Evolutionary conservation across 1,284 basidiomycete genomes (phyloP).

Genomic region (Inonotus hispidus): DNA sequence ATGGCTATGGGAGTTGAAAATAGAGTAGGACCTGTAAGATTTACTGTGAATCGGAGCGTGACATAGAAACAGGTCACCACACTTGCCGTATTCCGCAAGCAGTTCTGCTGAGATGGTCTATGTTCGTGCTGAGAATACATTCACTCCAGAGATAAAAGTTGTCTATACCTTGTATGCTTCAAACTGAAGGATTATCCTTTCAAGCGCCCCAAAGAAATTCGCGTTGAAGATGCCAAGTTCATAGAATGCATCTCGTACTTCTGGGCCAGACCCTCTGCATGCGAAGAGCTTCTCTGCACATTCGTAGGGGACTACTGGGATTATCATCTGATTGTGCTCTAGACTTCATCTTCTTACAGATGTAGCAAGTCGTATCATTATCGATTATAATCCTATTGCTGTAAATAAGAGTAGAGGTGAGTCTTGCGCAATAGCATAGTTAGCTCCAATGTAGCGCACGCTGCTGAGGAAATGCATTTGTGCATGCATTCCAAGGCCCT

Average conservation of each 20-base stretch:
- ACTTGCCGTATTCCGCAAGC: neutral
- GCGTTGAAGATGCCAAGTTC: neutral
- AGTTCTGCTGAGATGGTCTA: neutral
- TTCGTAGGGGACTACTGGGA: neutral
- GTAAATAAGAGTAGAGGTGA: no score
- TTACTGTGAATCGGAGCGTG: no score
- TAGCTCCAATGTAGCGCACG: neutral
- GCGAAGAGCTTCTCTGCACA: neutral
- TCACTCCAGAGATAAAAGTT: neutral
- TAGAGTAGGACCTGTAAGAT: neutral
- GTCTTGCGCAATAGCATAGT: no score
- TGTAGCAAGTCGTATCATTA: no score
- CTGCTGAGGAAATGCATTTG: neutral
- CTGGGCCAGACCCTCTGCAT: neutral
- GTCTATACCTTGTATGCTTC: neutral
- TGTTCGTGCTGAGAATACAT: neutral
- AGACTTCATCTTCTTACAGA: no score
- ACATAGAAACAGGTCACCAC: no score
- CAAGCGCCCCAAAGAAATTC: neutral
- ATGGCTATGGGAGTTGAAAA: neutral
- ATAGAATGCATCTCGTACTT: neutral
- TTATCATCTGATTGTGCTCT: neutral
- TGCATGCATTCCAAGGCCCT: slow-evolving; percentile 6
- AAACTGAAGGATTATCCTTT: neutral
- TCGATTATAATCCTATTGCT: no score